A percentile compares a stretch with the other conserved stretches of the same genome.
phyloP scores from a whole-genome alignment of 495 filamentous ascomycete species.

The Xylaria sp. region DNA sequence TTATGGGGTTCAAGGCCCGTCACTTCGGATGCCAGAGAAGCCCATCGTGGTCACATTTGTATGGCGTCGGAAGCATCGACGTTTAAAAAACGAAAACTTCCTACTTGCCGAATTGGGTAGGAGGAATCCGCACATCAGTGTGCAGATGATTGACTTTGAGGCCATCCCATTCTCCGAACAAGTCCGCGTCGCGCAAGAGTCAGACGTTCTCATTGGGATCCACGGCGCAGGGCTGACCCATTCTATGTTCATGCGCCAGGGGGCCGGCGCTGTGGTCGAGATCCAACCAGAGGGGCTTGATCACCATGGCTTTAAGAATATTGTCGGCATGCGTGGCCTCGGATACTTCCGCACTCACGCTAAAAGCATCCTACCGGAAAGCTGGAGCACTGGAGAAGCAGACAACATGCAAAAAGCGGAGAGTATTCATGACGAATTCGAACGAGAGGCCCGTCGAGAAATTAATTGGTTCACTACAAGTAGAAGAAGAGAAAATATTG shows the following conservation, averaged over 20 bases:
- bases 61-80: conserved; percentile 40
- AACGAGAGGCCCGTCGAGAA: background rate
- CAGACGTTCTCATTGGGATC: conserved; percentile 49
- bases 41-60: conserved; percentile 45
- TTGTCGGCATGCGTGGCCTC: conserved; percentile 42
- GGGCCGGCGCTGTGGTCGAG: conserved; percentile 45
- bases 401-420: background rate
- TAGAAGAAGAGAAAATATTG: background rate
- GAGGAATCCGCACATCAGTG: conserved; percentile 35
- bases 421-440: background rate
- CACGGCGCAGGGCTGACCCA: conserved; percentile 52
- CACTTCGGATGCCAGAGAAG: conserved; percentile 18
- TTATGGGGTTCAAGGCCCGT: conserved; percentile 31
- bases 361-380: background rate
- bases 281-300: conserved; percentile 45
- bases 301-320: conserved; percentile 48
- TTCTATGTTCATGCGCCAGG: conserved; percentile 45
- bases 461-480: background rate
- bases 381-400: conserved; percentile 3
- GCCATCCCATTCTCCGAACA: conserved; percentile 44
- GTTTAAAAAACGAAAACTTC: conserved; percentile 36
- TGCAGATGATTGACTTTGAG: conserved; percentile 49
- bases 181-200: conserved; percentile 39
- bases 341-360: conserved; percentile 43
- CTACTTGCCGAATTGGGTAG: conserved; percentile 38